A percentile compares a stretch with the other conserved stretches of the same genome.
Conservation (phyloP, 805 yeast genomes). For the Torulaspora franciscae region DNA sequence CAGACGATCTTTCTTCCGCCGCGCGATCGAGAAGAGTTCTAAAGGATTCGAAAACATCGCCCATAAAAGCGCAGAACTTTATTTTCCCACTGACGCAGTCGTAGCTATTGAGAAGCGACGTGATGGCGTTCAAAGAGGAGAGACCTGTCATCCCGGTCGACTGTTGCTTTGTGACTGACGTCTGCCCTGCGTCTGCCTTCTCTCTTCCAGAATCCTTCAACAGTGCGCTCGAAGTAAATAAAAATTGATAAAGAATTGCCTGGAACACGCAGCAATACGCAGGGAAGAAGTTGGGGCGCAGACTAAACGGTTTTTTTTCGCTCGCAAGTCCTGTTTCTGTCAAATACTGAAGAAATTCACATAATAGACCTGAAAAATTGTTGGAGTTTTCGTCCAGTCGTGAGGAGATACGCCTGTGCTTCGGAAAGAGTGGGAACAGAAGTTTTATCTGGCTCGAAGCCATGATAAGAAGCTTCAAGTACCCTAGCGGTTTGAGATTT, state of each 20-base stretch:
- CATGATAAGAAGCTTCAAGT: slow-evolving; percentile 12
- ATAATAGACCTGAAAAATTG: slow-evolving; percentile 4
- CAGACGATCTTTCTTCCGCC: not conserved
- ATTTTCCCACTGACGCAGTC: slow-evolving; percentile 10
- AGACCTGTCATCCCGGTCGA: not conserved
- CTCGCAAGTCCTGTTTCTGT: slow-evolving; percentile 6
- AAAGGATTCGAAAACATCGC: slow-evolving; percentile 13
- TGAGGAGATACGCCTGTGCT: slow-evolving; percentile 7
- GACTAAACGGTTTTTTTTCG: slow-evolving; percentile 1
- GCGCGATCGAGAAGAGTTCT: slow-evolving; percentile 6
- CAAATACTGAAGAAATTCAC: slow-evolving; percentile 8
- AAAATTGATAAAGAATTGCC: slow-evolving; percentile 13
- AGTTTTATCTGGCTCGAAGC: slow-evolving; percentile 11
- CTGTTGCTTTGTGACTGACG: not conserved
- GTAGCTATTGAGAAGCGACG: slow-evolving; percentile 4
- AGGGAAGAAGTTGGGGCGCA: slow-evolving; percentile 13
- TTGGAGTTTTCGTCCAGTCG: slow-evolving; percentile 15
- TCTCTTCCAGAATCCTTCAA: not conserved
- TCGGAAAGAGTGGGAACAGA: slow-evolving; percentile 10
- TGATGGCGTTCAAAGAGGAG: slow-evolving; percentile 4
- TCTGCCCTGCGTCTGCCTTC: not conserved
- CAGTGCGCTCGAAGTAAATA: slow-evolving; percentile 9
- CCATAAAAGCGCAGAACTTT: slow-evolving; percentile 11
- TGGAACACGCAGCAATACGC: slow-evolving; percentile 16
- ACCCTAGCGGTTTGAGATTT: slow-evolving; percentile 2